Base-by-base conservation (phyloP, 2,329 filamentous ascomycete genomes). In the Venturia aucupariae region DNA sequence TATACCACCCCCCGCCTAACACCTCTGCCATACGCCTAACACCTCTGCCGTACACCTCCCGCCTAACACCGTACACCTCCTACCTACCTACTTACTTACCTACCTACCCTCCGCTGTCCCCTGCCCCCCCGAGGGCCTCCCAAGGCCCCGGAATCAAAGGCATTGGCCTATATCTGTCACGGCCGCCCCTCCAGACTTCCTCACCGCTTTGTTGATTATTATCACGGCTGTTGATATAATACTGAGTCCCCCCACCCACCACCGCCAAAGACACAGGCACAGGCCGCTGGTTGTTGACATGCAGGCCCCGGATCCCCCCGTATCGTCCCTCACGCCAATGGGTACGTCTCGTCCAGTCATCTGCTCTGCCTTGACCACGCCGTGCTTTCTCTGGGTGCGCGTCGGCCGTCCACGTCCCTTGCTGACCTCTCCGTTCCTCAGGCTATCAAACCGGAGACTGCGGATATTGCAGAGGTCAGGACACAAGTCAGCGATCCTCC, bases 401-500 rank as follows among this genome's bases (percentile, higher is more conserved):
- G 6, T 32, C 24, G 48, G 2, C 30, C 0, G 8, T 35, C 35
- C 17, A 41, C 42, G 19, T 15, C 2, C 27, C n/a, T 60, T 41
- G 38, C 59, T 60, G 35, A 60, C 59, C 11, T 5, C 30, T 22
- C 65, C 59, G 54, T 48, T 51, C 46, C 41, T 55, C 67, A 81
- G 79, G 79, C 70, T 81, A 81, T 71, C 76, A 78, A 68, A 73
- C 72, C 66, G 75, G 78, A 68, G 76, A 77, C 66, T 81, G 79
- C 71, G 79, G 79, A 64, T 81, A 81, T 70, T 81, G 79, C 75
- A 81, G 80, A 75, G 71, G 74, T 67, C 72, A 74, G 67, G 71
- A 76, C 57, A 75, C 75, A 73, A 78, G 78, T 77, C 74, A 75
- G 71, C 76, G 78, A 70, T 78, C 72, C 70, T 75, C 77, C 67